Evolutionary conservation across 805 yeast species (phyloP), one percentile per base, ranked within the genome.

Genomic region (Hagleromyces aurorensis): DNA sequence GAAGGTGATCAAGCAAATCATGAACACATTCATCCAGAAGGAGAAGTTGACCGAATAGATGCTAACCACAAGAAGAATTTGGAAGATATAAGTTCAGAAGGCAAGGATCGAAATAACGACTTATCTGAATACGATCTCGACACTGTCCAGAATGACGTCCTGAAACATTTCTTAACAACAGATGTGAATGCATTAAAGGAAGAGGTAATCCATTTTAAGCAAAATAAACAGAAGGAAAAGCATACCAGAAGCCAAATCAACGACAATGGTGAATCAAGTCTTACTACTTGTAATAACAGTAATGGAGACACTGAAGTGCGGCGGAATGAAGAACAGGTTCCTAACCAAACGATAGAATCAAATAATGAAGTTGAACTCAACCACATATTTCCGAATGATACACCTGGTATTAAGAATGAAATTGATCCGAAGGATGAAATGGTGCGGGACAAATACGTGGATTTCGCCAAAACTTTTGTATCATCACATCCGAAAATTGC

Each of bases 401-500:
- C 20, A 13, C 17, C 31, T 12, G n/a, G 12, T 15, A 13, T 5
- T 4, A 5, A 15, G 8, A n/a, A n/a, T 15, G 12, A n/a, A 9
- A 7, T 24, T 15, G 13, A 13, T 15, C 17, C 21, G 9, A 34
- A 40, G 13, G 39, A 45, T 9, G 46, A 43, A 9, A 40, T 38
- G 13, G 21, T 48, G 17, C 41, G 43, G 23, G 35, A 38, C 13
- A 46, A 40, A 36, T 50, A 52, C 32, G 31, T 50, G 23, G 36
- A 46, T 20, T 54, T 52, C 31, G 52, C 59, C 3, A 45, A 50
- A 28, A 47, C 50, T 12, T 52, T 47, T 29, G 46, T 54, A 4
- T 52, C 59, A 6, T 48, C 58, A 3, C 58, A 56, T 27, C 57
- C 56, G 16, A 51, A 48, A 19, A 46, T 55, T 19, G 58, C 59